Percentiles rank a stretch among this genome's conserved stretches.
These are phyloP conservation scores for Sanghuangporus weigelae DNA, from an alignment of 1,284 basidiomycete genomes.

Conservation along the genomic window DNA sequence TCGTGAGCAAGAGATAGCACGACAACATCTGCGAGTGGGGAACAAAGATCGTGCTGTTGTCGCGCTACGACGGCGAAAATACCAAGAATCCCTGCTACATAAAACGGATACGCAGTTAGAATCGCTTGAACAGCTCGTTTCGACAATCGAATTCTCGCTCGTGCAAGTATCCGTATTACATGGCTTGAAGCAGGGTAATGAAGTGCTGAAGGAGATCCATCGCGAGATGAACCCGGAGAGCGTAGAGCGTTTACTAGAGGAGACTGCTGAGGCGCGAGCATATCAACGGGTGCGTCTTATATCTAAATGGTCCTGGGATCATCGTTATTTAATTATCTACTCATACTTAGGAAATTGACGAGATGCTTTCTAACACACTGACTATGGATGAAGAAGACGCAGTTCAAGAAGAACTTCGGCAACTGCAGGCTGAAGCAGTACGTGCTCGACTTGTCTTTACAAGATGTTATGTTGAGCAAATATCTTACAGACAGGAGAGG, in stretches of 20 bases:
- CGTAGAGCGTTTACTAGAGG: conserved; percentile 90
- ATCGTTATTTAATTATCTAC: conserved; percentile 4
- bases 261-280: conserved; percentile 87
- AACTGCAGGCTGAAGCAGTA: conserved; percentile 53
- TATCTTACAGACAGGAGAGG: conserved; percentile 5
- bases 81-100: conserved; percentile 82
- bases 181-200: conserved; percentile 89
- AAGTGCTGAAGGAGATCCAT: conserved; percentile 91
- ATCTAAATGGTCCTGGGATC: background rate
- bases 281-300: conserved; percentile 73
- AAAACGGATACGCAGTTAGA: conserved; percentile 92
- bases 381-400: conserved; percentile 90
- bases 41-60: conserved; percentile 85
- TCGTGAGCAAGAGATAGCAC: conserved; percentile 87
- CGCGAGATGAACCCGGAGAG: conserved; percentile 88
- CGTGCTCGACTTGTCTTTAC: background rate
- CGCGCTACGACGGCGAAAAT: conserved; percentile 86
- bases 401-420: conserved; percentile 77
- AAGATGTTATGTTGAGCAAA: background rate
- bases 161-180: conserved; percentile 91
- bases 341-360: conserved; percentile 79
- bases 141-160: conserved; percentile 93
- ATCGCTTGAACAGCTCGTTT: conserved; percentile 87
- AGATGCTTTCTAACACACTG: conserved; percentile 79
- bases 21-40: conserved; percentile 72